A percentile compares a stretch with the other conserved stretches of the same genome.
phyloP scores from a whole-genome alignment of 805 yeast genomes.

The Ogataea trehalophila region DNA sequence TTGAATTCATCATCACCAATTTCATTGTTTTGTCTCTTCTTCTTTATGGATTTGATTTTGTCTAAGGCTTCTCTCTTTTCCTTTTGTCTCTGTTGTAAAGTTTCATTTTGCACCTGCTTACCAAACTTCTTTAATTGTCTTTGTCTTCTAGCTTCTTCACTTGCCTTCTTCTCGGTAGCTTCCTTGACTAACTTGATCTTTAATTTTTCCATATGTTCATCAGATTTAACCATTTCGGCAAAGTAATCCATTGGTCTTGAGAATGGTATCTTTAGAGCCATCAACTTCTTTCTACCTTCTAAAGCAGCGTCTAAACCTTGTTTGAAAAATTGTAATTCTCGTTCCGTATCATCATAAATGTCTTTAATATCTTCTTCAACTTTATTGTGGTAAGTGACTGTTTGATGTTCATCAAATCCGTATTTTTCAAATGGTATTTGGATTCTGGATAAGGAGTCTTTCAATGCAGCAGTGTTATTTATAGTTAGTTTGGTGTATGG shows the following conservation, averaged over 20 bases:
- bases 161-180: conserved; percentile 74
- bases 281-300: conserved; percentile 60
- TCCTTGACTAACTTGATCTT: conserved; percentile 77
- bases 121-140: conserved; percentile 95
- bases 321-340: conserved; percentile 92
- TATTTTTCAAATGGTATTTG: conserved; percentile 60
- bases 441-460: conserved; percentile 62
- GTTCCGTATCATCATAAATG: conserved; percentile 90
- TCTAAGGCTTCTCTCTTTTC: conserved; percentile 89
- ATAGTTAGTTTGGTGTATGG: conserved; percentile 88
- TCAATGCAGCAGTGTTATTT: conserved; percentile 81
- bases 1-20: conserved; percentile 73
- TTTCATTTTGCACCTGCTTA: conserved; percentile 92
- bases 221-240: conserved; percentile 98
- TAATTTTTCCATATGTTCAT: conserved; percentile 95
- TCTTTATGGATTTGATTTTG: conserved; percentile 83
- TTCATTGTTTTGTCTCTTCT: conserved; percentile 77
- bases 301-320: conserved; percentile 86
- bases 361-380: conserved; percentile 71
- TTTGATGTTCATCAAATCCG: conserved; percentile 80
- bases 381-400: conserved; percentile 54
- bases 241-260: conserved; percentile 92
- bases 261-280: conserved; percentile 76
- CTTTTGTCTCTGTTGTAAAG: conserved; percentile 88
- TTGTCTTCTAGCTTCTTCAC: conserved; percentile 91